A percentile compares a stretch with the other conserved stretches of the same genome.
These are phyloP conservation scores for Fusarium concolor DNA, from an alignment of 2,329 filamentous ascomycete genomes.

Conservation along the genomic window DNA sequence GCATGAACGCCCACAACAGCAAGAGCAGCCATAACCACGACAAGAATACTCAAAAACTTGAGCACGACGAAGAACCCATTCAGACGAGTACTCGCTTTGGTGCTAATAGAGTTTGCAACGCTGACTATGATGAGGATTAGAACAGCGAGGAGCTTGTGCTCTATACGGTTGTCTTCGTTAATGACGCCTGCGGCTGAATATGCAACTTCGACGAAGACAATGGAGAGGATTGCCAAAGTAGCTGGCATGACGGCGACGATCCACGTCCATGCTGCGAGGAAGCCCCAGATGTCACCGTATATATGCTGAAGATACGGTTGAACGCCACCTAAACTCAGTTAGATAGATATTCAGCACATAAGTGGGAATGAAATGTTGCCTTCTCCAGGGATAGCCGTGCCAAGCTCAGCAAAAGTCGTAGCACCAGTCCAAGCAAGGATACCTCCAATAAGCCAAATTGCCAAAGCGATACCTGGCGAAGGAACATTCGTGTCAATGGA, in stretches of 20 bases:
- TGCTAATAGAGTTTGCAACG: slow-evolving; percentile 67
- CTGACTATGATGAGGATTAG: slow-evolving; percentile 60
- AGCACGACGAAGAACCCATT: slow-evolving; percentile 67
- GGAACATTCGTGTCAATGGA: slow-evolving; percentile 73
- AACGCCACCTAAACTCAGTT: slow-evolving; percentile 60
- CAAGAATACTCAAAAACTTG: slow-evolving; percentile 63
- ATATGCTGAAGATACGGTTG: slow-evolving; percentile 72
- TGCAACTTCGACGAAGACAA: slow-evolving; percentile 72
- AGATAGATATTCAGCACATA: not conserved
- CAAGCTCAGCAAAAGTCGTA: slow-evolving; percentile 70
- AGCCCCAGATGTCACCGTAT: slow-evolving; percentile 71
- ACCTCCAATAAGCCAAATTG: slow-evolving; percentile 72
- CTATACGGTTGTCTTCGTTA: slow-evolving; percentile 55
- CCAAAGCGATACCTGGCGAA: slow-evolving; percentile 67
- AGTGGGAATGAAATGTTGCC: slow-evolving; percentile 48
- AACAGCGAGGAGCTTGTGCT: slow-evolving; percentile 64
- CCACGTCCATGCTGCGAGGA: slow-evolving; percentile 74
- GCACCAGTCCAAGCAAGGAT: slow-evolving; percentile 73
- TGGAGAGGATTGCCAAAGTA: slow-evolving; percentile 71
- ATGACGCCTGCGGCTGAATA: slow-evolving; percentile 64
- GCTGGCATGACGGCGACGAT: slow-evolving; percentile 73
- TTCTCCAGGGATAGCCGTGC: slow-evolving; percentile 71
- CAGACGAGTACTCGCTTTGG: slow-evolving; percentile 64
- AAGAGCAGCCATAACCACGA: slow-evolving; percentile 61
- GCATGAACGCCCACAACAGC: slow-evolving; percentile 59